A percentile compares a stretch with the other conserved stretches of the same genome.
These are phyloP conservation scores for Calocybe cyanea DNA, from an alignment of 768 basidiomycete species.

Conservation along the genomic window DNA sequence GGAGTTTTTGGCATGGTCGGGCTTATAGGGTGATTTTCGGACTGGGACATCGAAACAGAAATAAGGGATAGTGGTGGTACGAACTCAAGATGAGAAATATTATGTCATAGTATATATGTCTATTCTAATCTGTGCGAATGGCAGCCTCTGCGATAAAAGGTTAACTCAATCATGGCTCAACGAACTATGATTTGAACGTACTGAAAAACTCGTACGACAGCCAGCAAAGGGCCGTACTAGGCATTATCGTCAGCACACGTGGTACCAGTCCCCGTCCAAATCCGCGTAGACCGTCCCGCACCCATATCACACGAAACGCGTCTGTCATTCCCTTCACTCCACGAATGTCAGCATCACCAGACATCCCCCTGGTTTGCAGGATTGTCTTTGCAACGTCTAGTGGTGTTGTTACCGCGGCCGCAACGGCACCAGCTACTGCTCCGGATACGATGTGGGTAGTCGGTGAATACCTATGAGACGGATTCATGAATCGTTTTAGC, in stretches of 20 bases:
- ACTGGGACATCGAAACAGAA: constrained; percentile 18
- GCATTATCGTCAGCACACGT: constrained; percentile 91
- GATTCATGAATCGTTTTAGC: constrained; percentile 83
- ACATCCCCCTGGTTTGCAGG: constrained; percentile 91
- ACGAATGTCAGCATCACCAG: constrained; percentile 81
- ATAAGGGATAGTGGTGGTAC: constrained; percentile 10
- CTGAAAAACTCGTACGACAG: constrained; percentile 98
- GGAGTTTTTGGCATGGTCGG: constrained; percentile 78
- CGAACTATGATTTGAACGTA: constrained; percentile 39
- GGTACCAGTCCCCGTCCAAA: constrained; percentile 87
- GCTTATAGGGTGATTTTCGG: constrained; percentile 22
- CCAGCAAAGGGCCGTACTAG: constrained; percentile 97
- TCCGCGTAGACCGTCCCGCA: constrained; percentile 79
- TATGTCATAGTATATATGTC: constrained; percentile 12
- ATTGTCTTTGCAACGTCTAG: constrained; percentile 98
- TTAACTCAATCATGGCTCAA: constrained; percentile 10
- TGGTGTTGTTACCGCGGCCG: constrained; percentile 94
- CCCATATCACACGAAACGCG: constrained; percentile 86
- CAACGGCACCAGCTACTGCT: constrained; percentile 88
- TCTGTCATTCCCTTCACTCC: constrained; percentile 80
- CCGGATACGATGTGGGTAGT: constrained; percentile 89
- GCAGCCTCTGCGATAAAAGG: constrained; percentile 47
- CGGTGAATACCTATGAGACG: constrained; percentile 86
- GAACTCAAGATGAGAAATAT: constrained; percentile 12
- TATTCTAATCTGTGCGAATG: constrained; percentile 47